Conservation (phyloP, 1,139 yeast species). For the Yamadazyma blattariae region DNA sequence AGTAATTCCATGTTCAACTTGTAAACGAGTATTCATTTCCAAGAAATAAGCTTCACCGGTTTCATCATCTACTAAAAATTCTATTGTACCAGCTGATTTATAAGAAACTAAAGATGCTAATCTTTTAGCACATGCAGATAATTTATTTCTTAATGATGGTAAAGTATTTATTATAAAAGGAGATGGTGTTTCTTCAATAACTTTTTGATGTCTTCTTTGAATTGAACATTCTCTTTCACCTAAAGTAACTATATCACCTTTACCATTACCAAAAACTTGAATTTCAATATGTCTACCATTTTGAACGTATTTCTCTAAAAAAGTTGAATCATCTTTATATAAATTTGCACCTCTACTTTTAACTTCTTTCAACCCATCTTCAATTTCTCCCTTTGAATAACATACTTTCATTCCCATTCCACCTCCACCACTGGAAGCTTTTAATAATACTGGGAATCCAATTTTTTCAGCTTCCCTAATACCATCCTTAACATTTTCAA, state of each 20-base stretch:
- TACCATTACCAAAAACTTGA: conserved; percentile 44
- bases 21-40: conserved; percentile 32
- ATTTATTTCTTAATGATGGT: conserved; percentile 11
- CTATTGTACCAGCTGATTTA: conserved; percentile 35
- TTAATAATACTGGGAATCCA: conserved; percentile 7
- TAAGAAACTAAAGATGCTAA: conserved; percentile 24
- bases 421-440: conserved; percentile 9
- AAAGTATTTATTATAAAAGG: conserved; percentile 18
- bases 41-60: conserved; percentile 25
- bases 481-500: conserved; percentile 1
- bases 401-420: conserved; percentile 9
- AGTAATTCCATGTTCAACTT: conserved; percentile 34
- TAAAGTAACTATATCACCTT: conserved; percentile 40
- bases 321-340: conserved; percentile 32
- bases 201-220: conserved; percentile 48
- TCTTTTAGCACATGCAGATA: conserved; percentile 19
- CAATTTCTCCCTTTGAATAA: conserved; percentile 1
- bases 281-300: conserved; percentile 46
- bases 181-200: conserved; percentile 44
- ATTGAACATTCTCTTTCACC: conserved; percentile 50
- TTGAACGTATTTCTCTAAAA: conserved; percentile 41
- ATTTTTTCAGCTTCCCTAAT: conserved; percentile 3
- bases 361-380: conserved; percentile 2
- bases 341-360: conserved; percentile 5
- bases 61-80: conserved; percentile 27